Evolutionary conservation across 768 basidiomycete genomes (phyloP).

Genomic region (Agrocybe pediades): DNA sequence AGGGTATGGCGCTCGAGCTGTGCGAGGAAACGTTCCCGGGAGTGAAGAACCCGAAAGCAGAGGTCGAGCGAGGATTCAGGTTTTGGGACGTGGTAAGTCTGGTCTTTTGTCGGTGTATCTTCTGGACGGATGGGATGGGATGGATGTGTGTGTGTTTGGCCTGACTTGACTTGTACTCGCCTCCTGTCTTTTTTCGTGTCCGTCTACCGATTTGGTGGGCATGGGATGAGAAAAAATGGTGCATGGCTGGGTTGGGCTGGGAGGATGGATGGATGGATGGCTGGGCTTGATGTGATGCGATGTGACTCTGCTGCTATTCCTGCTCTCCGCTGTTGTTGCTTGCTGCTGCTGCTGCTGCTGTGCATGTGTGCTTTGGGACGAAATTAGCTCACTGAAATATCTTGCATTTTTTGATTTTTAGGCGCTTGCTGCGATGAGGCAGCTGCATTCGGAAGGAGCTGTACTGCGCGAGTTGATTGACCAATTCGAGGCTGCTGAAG

Average conservation of each 20-base stretch:
- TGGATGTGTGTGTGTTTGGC: constrained; percentile 6
- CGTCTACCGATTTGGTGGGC: constrained; percentile 1
- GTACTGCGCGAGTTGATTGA: constrained; percentile 88
- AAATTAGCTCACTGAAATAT: constrained; percentile 8
- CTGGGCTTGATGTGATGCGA: no score
- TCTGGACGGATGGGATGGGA: no score
- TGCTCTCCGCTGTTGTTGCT: no score
- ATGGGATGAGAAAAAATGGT: background rate
- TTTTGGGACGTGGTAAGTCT: constrained; percentile 95
- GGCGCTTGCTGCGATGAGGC: constrained; percentile 88
- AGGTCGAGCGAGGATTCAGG: constrained; percentile 95
- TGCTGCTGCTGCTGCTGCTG: background rate
- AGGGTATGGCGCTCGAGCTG: constrained; percentile 84
- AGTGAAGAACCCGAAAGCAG: constrained; percentile 81
- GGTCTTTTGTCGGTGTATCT: constrained; percentile 13
- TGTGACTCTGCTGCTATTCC: constrained; percentile 3
- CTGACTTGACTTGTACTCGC: background rate
- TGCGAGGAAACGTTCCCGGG: constrained; percentile 95
- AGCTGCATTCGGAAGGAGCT: constrained; percentile 79
- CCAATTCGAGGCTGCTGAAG: constrained; percentile 95
- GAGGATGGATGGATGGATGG: background rate
- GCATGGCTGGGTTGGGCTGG: background rate
- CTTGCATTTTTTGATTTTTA: constrained; percentile 31
- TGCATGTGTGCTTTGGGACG: background rate
- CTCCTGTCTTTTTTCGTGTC: background rate